Evolutionary conservation across 2,329 filamentous ascomycete genomes (phyloP).

Genomic region (Hymenoscyphus linearis): DNA sequence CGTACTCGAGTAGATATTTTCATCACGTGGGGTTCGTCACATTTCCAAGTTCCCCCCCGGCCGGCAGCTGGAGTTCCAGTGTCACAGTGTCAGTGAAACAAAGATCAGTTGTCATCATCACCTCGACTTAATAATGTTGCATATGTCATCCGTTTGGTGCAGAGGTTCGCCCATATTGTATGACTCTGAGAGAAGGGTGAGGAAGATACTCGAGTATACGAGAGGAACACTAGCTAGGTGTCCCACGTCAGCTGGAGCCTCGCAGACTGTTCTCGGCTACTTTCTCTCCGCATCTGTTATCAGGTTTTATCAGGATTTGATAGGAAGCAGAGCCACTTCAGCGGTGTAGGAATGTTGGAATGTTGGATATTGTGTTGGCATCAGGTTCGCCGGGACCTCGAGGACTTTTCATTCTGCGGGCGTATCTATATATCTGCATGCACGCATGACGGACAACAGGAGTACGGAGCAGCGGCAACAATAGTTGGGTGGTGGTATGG

Average conservation of each 20-base stretch:
- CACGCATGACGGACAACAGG: too few species aligned
- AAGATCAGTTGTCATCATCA: background rate
- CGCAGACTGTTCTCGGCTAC: background rate
- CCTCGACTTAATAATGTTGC: too few species aligned
- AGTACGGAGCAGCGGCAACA: too few species aligned
- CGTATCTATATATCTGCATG: too few species aligned
- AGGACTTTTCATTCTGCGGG: too few species aligned
- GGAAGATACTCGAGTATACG: too few species aligned
- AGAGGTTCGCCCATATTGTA: background rate
- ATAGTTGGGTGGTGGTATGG: too few species aligned
- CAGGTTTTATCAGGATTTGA: too few species aligned
- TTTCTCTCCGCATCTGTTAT: too few species aligned
- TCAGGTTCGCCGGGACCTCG: background rate
- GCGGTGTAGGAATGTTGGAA: constrained; percentile 12
- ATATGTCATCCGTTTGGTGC: background rate
- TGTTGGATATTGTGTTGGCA: background rate
- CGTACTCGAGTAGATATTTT: constrained; percentile 1
- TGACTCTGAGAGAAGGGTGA: background rate
- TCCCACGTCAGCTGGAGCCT: too few species aligned
- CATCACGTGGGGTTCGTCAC: background rate
- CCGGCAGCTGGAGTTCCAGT: too few species aligned
- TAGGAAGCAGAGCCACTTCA: constrained; percentile 1
- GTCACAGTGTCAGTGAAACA: background rate
- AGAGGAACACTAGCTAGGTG: background rate
- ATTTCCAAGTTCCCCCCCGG: background rate